phyloP scores from a whole-genome alignment of 805 yeast species.

The Komagataella pseudopastoris region DNA sequence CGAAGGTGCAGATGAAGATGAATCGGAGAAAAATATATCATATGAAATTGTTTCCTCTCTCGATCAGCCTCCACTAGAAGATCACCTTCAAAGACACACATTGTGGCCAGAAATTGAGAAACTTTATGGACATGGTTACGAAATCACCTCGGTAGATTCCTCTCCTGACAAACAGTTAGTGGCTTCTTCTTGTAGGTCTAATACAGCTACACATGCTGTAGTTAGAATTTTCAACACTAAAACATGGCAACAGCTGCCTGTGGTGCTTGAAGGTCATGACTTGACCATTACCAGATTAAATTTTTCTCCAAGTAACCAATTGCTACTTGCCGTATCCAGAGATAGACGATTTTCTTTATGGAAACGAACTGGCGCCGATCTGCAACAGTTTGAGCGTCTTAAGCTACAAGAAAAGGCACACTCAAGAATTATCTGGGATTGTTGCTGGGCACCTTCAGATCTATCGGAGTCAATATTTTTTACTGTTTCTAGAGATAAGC shows the following conservation, averaged over 20 bases:
- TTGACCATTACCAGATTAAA: conserved; percentile 76
- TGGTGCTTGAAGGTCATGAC: conserved; percentile 49
- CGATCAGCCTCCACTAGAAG: conserved; percentile 68
- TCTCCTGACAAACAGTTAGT: conserved; percentile 48
- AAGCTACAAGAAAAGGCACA: conserved; percentile 57
- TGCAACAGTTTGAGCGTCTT: conserved; percentile 8
- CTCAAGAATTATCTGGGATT: conserved; percentile 88
- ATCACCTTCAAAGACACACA: conserved; percentile 80
- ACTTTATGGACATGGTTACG: conserved; percentile 95
- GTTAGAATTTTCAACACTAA: conserved; percentile 60
- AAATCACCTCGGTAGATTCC: conserved; percentile 66
- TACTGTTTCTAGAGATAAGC: conserved; percentile 83
- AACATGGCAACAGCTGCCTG: conserved; percentile 46
- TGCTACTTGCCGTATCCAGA: conserved; percentile 68
- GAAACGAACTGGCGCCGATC: conserved; percentile 26
- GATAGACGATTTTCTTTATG: conserved; percentile 81
- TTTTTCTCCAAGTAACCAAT: conserved; percentile 57
- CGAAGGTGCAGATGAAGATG: conserved; percentile 23
- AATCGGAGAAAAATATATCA: conserved; percentile 23
- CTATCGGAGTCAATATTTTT: conserved; percentile 33
- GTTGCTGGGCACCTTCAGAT: conserved; percentile 64
- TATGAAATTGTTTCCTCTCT: conserved; percentile 34
- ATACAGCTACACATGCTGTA: conserved; percentile 73
- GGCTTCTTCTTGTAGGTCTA: conserved; percentile 89
- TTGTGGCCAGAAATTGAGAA: conserved; percentile 94